A percentile compares a stretch with the other conserved stretches of the same genome.
Evolutionary conservation across 2,329 filamentous ascomycete species (phyloP).

Genomic region (Fusarium stilboides): DNA sequence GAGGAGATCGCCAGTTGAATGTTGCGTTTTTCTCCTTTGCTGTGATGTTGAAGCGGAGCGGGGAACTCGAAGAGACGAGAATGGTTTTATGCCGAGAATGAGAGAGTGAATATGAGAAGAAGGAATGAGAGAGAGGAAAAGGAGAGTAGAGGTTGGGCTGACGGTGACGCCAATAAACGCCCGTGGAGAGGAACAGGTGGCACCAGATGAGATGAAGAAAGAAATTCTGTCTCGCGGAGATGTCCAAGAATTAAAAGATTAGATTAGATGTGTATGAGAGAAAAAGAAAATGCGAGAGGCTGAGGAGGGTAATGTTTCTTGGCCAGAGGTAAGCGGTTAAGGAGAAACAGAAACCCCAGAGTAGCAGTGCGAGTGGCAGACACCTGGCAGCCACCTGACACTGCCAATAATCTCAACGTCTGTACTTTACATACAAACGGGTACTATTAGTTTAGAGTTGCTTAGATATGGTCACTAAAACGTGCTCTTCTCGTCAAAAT

Average conservation of each 20-base stretch:
- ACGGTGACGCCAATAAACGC: constrained; percentile 26
- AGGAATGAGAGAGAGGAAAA: not conserved
- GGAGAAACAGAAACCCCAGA: not conserved
- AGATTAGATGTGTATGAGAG: not conserved
- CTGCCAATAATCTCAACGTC: constrained; percentile 1
- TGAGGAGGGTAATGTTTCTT: not conserved
- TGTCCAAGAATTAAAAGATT: constrained; percentile 9
- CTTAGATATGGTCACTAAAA: not conserved
- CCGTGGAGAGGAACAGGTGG: constrained; percentile 30
- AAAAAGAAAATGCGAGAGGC: not conserved
- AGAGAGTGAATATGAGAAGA: constrained; percentile 8
- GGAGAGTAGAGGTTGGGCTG: constrained; percentile 24
- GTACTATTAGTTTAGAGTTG: not conserved
- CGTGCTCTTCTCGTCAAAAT: not conserved
- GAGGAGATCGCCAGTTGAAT: not conserved
- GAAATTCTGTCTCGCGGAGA: constrained; percentile 4
- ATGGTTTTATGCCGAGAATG: not conserved
- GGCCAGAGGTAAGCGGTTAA: not conserved
- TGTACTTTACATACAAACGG: not conserved
- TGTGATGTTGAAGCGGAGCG: not conserved
- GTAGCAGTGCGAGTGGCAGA: constrained; percentile 6
- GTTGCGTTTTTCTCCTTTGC: not conserved
- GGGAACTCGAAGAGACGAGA: not conserved
- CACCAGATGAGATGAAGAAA: constrained; percentile 30
- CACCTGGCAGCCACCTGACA: constrained; percentile 24